Evolutionary conservation across 768 basidiomycete genomes (phyloP).

Genomic region (Cystobasidium tubakii): DNA sequence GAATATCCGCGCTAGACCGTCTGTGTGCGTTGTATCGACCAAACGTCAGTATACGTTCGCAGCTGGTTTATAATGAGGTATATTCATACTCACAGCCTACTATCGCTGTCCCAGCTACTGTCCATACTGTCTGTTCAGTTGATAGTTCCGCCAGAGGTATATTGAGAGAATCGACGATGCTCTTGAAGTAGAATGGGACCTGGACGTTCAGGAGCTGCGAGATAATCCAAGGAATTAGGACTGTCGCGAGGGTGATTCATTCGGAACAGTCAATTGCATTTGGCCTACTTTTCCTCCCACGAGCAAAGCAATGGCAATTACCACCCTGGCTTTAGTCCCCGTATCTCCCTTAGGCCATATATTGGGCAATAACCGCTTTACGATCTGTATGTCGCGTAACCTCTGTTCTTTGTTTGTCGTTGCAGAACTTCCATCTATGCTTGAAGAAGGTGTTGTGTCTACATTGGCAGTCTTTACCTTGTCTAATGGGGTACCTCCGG

Average conservation of each 20-base stretch:
- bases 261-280: too few species aligned
- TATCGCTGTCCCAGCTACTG: constrained; percentile 81
- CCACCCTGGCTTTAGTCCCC: constrained; percentile 71
- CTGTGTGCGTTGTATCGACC: too few species aligned
- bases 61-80: too few species aligned
- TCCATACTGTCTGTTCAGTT: constrained; percentile 69
- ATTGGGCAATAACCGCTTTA: constrained; percentile 72
- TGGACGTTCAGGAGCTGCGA: constrained; percentile 84
- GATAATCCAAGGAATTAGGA: too few species aligned
- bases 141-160: constrained; percentile 62
- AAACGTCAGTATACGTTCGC: too few species aligned
- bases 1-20: constrained; percentile 81
- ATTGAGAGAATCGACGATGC: constrained; percentile 81
- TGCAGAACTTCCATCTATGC: background rate
- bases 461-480: background rate
- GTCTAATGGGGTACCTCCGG: background rate
- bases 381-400: constrained; percentile 75
- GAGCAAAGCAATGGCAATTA: constrained; percentile 72
- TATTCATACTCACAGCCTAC: constrained; percentile 80
- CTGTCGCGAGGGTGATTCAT: too few species aligned
- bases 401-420: constrained; percentile 55
- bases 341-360: constrained; percentile 79
- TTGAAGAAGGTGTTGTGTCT: constrained; percentile 7
- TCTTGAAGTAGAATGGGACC: constrained; percentile 94
- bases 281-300: constrained; percentile 72